Evolutionary conservation across 1,284 basidiomycete genomes (phyloP).

Genomic region (Irpex sp.): DNA sequence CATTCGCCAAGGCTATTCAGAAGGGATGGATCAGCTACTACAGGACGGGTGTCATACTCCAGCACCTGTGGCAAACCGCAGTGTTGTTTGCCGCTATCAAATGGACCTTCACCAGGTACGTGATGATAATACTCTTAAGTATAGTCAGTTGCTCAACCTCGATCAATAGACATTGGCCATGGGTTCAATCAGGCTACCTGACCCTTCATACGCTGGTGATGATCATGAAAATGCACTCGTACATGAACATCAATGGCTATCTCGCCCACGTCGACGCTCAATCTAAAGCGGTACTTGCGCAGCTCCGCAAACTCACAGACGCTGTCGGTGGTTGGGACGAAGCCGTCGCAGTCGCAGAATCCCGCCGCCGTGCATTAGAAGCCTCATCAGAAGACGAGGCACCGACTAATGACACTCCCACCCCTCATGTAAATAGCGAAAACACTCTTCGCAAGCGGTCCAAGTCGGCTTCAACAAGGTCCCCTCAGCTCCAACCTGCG

Average conservation of each 20-base stretch:
- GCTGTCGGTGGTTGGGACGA: constrained; percentile 59
- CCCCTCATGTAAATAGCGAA: not conserved
- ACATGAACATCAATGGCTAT: constrained; percentile 85
- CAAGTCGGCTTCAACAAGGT: constrained; percentile 3
- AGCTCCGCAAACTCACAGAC: constrained; percentile 44
- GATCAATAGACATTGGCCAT: constrained; percentile 77
- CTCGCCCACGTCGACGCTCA: constrained; percentile 56
- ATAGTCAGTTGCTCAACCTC: not conserved
- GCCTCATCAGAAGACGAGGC: constrained; percentile 23
- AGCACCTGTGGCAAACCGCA: constrained; percentile 71
- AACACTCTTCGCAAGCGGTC: constrained; percentile 46
- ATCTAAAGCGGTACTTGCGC: constrained; percentile 35
- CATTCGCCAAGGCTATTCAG: constrained; percentile 74
- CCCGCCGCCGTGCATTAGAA: constrained; percentile 27
- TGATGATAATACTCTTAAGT: constrained; percentile 1
- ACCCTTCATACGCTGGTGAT: constrained; percentile 88
- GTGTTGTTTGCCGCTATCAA: constrained; percentile 69
- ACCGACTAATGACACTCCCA: constrained; percentile 26
- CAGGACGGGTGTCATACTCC: constrained; percentile 67
- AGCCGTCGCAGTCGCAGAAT: constrained; percentile 45
- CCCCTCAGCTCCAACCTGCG: constrained; percentile 8
- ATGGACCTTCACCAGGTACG: constrained; percentile 78
- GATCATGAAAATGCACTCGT: constrained; percentile 98
- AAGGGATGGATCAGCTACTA: constrained; percentile 78
- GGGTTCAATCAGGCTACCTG: constrained; percentile 96